These are phyloP conservation scores for Pseudomicrostroma phylloplanum DNA, from an alignment of 1,284 basidiomycete genomes.

Conservation along the genomic window DNA sequence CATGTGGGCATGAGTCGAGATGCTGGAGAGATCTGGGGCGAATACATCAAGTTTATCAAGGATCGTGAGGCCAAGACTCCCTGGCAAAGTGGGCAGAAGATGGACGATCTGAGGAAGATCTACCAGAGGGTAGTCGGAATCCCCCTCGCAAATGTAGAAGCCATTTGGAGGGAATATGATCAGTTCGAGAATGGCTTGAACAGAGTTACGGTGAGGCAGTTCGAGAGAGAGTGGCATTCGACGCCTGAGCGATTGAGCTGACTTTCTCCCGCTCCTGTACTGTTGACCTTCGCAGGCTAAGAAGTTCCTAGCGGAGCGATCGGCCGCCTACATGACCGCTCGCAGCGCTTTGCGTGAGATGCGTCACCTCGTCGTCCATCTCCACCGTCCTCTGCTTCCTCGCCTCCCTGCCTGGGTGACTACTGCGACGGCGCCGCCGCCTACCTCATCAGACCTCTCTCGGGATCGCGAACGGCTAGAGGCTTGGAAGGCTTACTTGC, in stretches of 20 bases:
- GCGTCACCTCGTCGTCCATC: constrained; percentile 58
- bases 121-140: constrained; percentile 91
- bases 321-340: constrained; percentile 85
- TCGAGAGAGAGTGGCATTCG: no score
- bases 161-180: constrained; percentile 90
- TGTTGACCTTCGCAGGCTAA: constrained; percentile 61
- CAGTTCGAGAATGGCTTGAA: constrained; percentile 85
- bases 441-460: constrained; percentile 15
- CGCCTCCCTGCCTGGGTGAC: constrained; percentile 34
- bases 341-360: constrained; percentile 79
- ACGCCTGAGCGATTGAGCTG: no score
- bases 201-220: constrained; percentile 65
- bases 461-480: constrained; percentile 68
- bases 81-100: constrained; percentile 94
- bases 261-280: no score
- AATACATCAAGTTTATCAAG: constrained; percentile 74
- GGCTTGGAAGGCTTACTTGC: constrained; percentile 83
- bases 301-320: constrained; percentile 81
- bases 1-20: constrained; percentile 71
- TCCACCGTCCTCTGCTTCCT: constrained; percentile 38
- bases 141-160: constrained; percentile 86
- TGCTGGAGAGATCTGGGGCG: constrained; percentile 59
- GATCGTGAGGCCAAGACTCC: constrained; percentile 61
- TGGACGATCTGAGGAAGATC: constrained; percentile 82
- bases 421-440: background rate